Percentiles rank a stretch among this genome's conserved stretches.
These are phyloP conservation scores for Agapanthus africanus DNA, from an alignment of 106 monocot genomes.

Conservation along the genomic window DNA sequence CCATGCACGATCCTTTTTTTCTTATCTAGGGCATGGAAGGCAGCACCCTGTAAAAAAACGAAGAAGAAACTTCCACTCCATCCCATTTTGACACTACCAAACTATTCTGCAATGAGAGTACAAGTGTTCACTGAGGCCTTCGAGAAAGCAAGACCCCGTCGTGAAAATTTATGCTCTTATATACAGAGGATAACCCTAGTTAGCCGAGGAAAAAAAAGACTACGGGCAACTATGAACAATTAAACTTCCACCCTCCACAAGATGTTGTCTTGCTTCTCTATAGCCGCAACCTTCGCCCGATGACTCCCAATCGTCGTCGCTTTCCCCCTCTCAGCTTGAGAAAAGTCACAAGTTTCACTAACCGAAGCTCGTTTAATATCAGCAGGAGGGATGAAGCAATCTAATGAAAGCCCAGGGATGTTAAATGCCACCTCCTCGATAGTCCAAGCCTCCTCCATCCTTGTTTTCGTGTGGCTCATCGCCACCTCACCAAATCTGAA, in stretches of 20 bases:
- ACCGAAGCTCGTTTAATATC: conserved; percentile 30
- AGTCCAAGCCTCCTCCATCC: conserved; percentile 60
- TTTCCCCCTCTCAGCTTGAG: conserved; percentile 21
- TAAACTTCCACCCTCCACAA: conserved; percentile 24
- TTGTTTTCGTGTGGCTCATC: conserved; percentile 50
- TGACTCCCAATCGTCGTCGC: conserved; percentile 8
- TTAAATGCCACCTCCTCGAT: conserved; percentile 64
- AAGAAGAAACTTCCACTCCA: conserved; percentile 4
- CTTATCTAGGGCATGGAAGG: conserved; percentile 7
- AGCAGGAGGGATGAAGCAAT: conserved; percentile 60
- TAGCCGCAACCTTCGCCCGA: conserved; percentile 17
- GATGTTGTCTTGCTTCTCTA: conserved; percentile 11
- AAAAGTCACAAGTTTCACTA: conserved; percentile 31
- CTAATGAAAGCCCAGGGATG: conserved; percentile 53
- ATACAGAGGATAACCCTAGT: conserved; percentile 11
- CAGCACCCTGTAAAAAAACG: conserved; percentile 6
- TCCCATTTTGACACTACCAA: not conserved
- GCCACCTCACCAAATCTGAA: conserved; percentile 50
- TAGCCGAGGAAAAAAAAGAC: conserved; percentile 4
- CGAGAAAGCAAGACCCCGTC: not conserved
- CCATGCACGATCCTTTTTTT: not conserved
- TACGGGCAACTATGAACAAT: conserved; percentile 13
- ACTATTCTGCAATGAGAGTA: conserved; percentile 2
- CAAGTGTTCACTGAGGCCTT: conserved; percentile 7
- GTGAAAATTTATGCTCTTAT: conserved; percentile 16